These are phyloP conservation scores for Aspergillus hancockii DNA, from an alignment of 495 filamentous ascomycete species.

Conservation along the genomic window DNA sequence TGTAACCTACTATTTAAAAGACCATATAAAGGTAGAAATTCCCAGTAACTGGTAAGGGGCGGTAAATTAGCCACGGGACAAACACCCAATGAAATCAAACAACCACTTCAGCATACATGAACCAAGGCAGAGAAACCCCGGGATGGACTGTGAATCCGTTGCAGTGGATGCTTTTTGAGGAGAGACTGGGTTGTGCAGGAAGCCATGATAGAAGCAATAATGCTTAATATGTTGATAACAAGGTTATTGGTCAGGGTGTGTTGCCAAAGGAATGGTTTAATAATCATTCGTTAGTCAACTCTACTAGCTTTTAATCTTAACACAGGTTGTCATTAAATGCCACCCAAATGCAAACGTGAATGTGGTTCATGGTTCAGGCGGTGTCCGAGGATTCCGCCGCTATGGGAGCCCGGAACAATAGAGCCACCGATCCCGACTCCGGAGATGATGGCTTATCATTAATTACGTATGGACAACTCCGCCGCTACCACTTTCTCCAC, in stretches of 20 bases:
- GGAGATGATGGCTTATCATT: conserved; percentile 2
- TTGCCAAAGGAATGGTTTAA: no score
- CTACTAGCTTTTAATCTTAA: background rate
- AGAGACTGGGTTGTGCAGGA: conserved; percentile 18
- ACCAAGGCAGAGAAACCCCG: conserved; percentile 66
- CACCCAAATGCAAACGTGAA: no score
- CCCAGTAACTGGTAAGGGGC: conserved; percentile 50
- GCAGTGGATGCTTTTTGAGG: conserved; percentile 64
- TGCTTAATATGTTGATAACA: background rate
- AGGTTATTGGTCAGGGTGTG: no score
- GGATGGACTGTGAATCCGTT: conserved; percentile 70
- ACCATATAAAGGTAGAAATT: conserved; percentile 65
- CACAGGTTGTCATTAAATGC: no score
- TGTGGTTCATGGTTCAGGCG: no score
- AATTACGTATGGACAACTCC: background rate
- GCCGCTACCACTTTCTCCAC: background rate
- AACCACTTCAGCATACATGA: conserved; percentile 53
- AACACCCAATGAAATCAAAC: background rate
- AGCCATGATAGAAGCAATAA: conserved; percentile 8
- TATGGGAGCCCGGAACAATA: background rate
- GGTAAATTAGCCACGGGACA: conserved; percentile 22
- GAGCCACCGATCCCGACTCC: background rate
- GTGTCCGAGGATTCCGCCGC: background rate
- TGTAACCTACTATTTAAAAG: conserved; percentile 61
- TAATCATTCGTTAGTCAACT: no score